Evolutionary conservation across 225 moss, liverwort and hornwort genomes (phyloP).

Genomic region (Antitrichia curtipendula): DNA sequence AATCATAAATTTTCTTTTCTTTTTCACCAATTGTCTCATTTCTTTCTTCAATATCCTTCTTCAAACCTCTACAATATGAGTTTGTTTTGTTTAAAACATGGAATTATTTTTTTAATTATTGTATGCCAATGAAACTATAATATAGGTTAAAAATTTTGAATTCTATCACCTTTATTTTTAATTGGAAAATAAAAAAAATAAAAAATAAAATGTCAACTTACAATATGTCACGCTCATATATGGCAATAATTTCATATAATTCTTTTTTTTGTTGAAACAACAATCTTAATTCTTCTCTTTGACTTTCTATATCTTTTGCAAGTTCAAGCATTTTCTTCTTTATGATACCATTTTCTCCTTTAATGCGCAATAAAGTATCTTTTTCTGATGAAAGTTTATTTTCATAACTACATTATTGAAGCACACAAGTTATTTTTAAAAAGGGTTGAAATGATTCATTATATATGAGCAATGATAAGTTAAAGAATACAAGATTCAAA

Average conservation of each 20-base stretch:
- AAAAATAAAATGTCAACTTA: not conserved
- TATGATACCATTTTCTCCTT: conserved; percentile 84
- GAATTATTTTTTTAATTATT: not conserved
- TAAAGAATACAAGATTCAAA: not conserved
- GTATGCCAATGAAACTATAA: not conserved
- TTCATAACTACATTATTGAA: conserved; percentile 39
- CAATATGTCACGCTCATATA: conserved; percentile 69
- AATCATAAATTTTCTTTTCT: conserved; percentile 61
- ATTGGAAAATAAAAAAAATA: no score
- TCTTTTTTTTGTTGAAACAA: conserved; percentile 84
- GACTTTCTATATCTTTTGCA: conserved; percentile 67
- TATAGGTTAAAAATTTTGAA: not conserved
- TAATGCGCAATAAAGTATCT: conserved; percentile 47
- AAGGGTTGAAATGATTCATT: no score
- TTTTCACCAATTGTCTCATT: conserved; percentile 81
- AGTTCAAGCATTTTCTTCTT: conserved; percentile 67
- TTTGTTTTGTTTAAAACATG: not conserved
- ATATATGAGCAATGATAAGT: not conserved
- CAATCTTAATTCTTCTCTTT: conserved; percentile 56
- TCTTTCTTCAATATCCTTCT: conserved; percentile 69
- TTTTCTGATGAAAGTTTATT: conserved; percentile 43
- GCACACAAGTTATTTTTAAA: no score
- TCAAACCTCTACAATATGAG: conserved; percentile 27
- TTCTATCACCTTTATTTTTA: no score
- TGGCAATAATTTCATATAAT: conserved; percentile 66